Conservation (phyloP, 805 yeast genomes). For the Ogataea neopini region DNA sequence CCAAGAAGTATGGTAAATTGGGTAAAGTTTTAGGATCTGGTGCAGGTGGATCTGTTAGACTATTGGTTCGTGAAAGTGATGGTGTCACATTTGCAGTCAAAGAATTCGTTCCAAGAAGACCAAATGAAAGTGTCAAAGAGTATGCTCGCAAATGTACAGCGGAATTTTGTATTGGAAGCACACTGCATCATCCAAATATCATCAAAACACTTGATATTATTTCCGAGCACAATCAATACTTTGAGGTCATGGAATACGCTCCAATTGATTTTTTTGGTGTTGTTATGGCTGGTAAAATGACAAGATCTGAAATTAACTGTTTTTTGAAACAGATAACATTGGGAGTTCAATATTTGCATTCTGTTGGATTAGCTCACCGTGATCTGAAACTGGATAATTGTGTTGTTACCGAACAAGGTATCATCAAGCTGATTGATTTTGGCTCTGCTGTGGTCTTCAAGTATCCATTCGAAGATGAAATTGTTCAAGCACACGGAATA, state of each 20-base stretch:
- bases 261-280: slow-evolving; percentile 84
- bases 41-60: slow-evolving; percentile 85
- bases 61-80: slow-evolving; percentile 67
- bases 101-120: slow-evolving; percentile 72
- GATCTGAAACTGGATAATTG: slow-evolving; percentile 84
- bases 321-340: slow-evolving; percentile 72
- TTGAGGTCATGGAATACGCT: slow-evolving; percentile 83
- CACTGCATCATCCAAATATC: slow-evolving; percentile 78
- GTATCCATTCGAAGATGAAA: slow-evolving; percentile 66
- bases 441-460: slow-evolving; percentile 83
- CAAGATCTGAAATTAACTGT: slow-evolving; percentile 79
- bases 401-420: slow-evolving; percentile 72
- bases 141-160: slow-evolving; percentile 86
- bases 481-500: slow-evolving; percentile 67
- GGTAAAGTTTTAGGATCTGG: slow-evolving; percentile 82
- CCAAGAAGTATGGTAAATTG: slow-evolving; percentile 66
- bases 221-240: slow-evolving; percentile 67
- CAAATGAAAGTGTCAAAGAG: slow-evolving; percentile 70
- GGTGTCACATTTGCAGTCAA: slow-evolving; percentile 78
- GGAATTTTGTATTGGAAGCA: slow-evolving; percentile 85
- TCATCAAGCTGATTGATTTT: slow-evolving; percentile 76
- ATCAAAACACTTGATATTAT: slow-evolving; percentile 77
- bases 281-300: slow-evolving; percentile 83
- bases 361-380: slow-evolving; percentile 79
- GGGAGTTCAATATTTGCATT: slow-evolving; percentile 74